Evolutionary conservation across 2,329 filamentous ascomycete genomes (phyloP).

Genomic region (Trichophyton equinum): DNA sequence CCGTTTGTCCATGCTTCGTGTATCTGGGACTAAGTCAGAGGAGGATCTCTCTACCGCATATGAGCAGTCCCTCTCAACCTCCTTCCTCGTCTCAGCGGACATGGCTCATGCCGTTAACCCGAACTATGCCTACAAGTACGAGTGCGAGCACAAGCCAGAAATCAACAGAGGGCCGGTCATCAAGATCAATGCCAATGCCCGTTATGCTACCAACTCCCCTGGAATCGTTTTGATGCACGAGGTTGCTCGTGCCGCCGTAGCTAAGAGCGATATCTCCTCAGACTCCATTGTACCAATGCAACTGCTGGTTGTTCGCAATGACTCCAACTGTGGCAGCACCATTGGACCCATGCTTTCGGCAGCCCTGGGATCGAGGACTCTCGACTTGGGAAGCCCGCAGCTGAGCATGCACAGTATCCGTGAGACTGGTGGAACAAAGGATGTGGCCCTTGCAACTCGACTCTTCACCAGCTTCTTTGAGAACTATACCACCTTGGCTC

Average conservation of each 20-base stretch:
- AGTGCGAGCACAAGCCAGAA: conserved; percentile 75
- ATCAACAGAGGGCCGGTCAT: conserved; percentile 96
- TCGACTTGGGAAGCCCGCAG: conserved; percentile 90
- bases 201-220: conserved; percentile 91
- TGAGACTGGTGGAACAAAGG: conserved; percentile 77
- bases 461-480: conserved; percentile 81
- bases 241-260: conserved; percentile 49
- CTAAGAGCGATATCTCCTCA: conserved; percentile 32
- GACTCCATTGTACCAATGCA: conserved; percentile 66
- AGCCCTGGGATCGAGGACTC: conserved; percentile 69
- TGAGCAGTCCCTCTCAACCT: conserved; percentile 81
- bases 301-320: conserved; percentile 91
- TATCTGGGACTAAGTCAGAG: conserved; percentile 37
- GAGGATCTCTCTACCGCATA: conserved; percentile 63
- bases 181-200: conserved; percentile 95
- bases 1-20: conserved; percentile 68
- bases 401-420: conserved; percentile 95
- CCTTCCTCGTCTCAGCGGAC: conserved; percentile 89
- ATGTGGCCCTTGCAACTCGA: conserved; percentile 74
- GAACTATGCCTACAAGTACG: conserved; percentile 88
- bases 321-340: conserved; percentile 86
- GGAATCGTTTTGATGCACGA: conserved; percentile 89
- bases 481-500: conserved; percentile 69
- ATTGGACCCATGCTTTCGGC: conserved; percentile 96
- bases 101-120: conserved; percentile 97